Percentiles rank a stretch among this genome's conserved stretches.
These are phyloP conservation scores for Drosera capensis DNA, from an alignment of 148 eudicot genomes.

Conservation along the genomic window DNA sequence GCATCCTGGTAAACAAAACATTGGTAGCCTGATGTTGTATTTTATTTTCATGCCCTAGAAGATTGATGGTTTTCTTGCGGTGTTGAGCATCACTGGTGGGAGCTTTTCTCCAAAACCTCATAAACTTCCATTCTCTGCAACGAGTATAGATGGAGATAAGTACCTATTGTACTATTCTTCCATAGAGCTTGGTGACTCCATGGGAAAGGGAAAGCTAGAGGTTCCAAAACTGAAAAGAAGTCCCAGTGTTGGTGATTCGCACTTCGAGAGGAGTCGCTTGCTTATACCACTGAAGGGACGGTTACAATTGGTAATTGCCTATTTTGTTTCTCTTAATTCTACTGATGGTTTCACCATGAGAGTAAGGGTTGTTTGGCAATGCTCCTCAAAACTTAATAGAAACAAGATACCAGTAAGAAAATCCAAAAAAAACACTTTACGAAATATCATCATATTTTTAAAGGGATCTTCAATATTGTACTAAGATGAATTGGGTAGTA, in stretches of 20 bases:
- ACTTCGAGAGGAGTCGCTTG: constrained; percentile 22
- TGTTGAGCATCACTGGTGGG: constrained; percentile 51
- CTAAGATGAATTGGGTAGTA: too few relatives aligned
- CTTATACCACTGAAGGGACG: constrained; percentile 70
- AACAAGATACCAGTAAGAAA: too few relatives aligned
- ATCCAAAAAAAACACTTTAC: too few relatives aligned
- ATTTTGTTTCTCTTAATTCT: constrained; percentile 8
- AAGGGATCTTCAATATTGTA: too few relatives aligned
- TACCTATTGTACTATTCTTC: constrained; percentile 58
- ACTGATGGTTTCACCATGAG: neutral
- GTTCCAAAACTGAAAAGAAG: constrained; percentile 16
- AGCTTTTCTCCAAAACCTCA: constrained; percentile 57
- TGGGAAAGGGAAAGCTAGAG: constrained; percentile 8
- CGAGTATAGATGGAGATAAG: constrained; percentile 58
- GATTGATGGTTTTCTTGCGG: constrained; percentile 63
- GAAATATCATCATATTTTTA: too few relatives aligned
- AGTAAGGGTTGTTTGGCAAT: too few relatives aligned
- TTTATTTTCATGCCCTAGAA: constrained; percentile 22
- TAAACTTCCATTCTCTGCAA: constrained; percentile 67
- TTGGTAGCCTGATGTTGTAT: constrained; percentile 3
- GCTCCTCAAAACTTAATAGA: too few relatives aligned
- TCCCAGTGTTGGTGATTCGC: constrained; percentile 27
- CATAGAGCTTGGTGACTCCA: constrained; percentile 32
- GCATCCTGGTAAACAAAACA: too few relatives aligned
- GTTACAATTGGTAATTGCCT: constrained; percentile 49